phyloP scores from a whole-genome alignment of 2,329 filamentous ascomycete genomes.

The Orbilia oligospora region DNA sequence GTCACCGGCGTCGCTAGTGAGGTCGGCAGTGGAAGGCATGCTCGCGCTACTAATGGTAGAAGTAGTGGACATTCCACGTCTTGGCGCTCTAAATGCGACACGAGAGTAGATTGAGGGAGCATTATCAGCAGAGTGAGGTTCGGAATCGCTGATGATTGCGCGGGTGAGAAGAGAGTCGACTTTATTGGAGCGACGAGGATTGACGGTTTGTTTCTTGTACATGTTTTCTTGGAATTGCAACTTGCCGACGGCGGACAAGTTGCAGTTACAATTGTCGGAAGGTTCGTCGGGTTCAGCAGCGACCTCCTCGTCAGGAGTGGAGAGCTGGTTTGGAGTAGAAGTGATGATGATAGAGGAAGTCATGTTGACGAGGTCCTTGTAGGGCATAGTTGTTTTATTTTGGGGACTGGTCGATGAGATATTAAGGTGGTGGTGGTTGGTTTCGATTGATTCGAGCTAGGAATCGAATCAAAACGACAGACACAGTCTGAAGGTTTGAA shows the following conservation, averaged over 20 bases:
- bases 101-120: slow-evolving; percentile 44
- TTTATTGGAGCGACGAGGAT: slow-evolving; percentile 67
- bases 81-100: slow-evolving; percentile 62
- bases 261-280: slow-evolving; percentile 74
- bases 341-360: slow-evolving; percentile 4
- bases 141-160: slow-evolving; percentile 79
- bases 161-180: slow-evolving; percentile 89
- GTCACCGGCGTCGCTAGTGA: slow-evolving; percentile 93
- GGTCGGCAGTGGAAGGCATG: slow-evolving; percentile 74
- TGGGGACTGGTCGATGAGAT: neutral
- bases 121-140: slow-evolving; percentile 70
- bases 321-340: slow-evolving; percentile 11
- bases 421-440: too few relatives aligned
- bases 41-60: slow-evolving; percentile 86
- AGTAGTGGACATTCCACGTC: slow-evolving; percentile 68
- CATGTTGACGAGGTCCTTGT: slow-evolving; percentile 30
- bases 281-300: slow-evolving; percentile 88
- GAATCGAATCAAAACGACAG: slow-evolving; percentile 26
- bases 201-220: slow-evolving; percentile 53
- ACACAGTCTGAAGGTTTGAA: slow-evolving; percentile 25
- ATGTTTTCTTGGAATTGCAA: slow-evolving; percentile 44
- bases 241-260: slow-evolving; percentile 60
- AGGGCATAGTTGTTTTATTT: slow-evolving; percentile 27
- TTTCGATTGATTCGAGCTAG: slow-evolving; percentile 5
- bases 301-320: slow-evolving; percentile 74